phyloP scores from a whole-genome alignment of 371 early-diverging fungal species.

The Mortierella polycephala region DNA sequence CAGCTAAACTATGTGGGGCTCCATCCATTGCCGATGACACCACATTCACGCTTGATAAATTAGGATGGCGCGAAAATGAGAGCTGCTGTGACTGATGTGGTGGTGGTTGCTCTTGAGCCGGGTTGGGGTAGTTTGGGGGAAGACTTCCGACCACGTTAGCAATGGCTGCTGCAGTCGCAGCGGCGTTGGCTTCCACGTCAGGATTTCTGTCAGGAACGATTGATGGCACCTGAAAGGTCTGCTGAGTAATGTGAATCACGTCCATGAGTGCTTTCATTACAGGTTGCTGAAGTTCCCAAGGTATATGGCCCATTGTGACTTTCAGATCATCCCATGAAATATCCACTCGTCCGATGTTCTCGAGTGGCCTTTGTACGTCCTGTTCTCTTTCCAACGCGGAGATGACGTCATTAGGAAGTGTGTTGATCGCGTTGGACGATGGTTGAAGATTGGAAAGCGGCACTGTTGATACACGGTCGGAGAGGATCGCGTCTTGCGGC shows the following conservation, averaged over 20 bases:
- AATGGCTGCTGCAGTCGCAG: slow-evolving; percentile 36
- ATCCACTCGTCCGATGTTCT: slow-evolving; percentile 3
- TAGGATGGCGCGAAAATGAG: slow-evolving; percentile 18
- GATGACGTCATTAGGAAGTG: slow-evolving; percentile 25
- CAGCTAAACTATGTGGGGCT: slow-evolving; percentile 6
- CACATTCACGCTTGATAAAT: background rate
- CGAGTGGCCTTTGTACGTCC: slow-evolving; percentile 5
- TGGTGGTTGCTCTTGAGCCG: slow-evolving; percentile 6
- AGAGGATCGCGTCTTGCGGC: slow-evolving; percentile 12
- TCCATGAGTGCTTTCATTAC: slow-evolving; percentile 39
- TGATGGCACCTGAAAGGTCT: slow-evolving; percentile 30
- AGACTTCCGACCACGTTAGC: slow-evolving; percentile 28
- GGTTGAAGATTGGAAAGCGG: slow-evolving; percentile 21
- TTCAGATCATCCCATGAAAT: slow-evolving; percentile 45
- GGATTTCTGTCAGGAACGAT: slow-evolving; percentile 15
- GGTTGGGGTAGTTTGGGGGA: slow-evolving; percentile 16
- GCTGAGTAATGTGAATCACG: slow-evolving; percentile 16
- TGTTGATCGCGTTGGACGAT: slow-evolving; percentile 10
- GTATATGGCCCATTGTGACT: slow-evolving; percentile 24
- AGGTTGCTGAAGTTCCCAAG: slow-evolving; percentile 37
- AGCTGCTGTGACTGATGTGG: background rate
- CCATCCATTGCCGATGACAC: slow-evolving; percentile 19
- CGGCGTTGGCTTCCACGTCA: slow-evolving; percentile 31
- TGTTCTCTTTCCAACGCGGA: slow-evolving; percentile 9
- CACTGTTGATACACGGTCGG: slow-evolving; percentile 11